Evolutionary conservation across 2,329 filamentous ascomycete species (phyloP).

Genomic region (Cladophialophora exuberans): DNA sequence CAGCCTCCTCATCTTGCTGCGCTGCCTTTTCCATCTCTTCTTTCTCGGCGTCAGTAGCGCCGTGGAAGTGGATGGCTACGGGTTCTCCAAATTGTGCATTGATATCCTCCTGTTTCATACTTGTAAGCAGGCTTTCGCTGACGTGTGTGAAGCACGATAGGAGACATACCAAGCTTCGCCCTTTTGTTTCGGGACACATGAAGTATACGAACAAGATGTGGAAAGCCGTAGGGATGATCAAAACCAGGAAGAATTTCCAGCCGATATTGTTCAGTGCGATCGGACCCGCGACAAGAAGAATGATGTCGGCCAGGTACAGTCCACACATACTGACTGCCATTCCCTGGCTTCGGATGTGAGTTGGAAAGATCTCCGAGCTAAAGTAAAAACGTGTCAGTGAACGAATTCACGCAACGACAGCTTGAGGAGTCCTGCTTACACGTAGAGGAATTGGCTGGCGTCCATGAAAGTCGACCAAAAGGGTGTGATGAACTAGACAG

Average conservation of each 20-base stretch:
- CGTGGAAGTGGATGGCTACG: slow-evolving; percentile 36
- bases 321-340: slow-evolving; percentile 31
- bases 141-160: neutral
- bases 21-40: slow-evolving; percentile 31
- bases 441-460: slow-evolving; percentile 52
- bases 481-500: slow-evolving; percentile 21
- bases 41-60: slow-evolving; percentile 36
- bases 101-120: slow-evolving; percentile 45
- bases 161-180: slow-evolving; percentile 34
- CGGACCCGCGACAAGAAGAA: slow-evolving; percentile 40
- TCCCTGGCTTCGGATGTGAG: slow-evolving; percentile 29
- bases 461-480: slow-evolving; percentile 41
- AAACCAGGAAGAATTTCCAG: slow-evolving; percentile 46
- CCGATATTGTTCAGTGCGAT: slow-evolving; percentile 39
- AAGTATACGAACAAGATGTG: slow-evolving; percentile 41
- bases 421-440: slow-evolving; percentile 49
- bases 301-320: slow-evolving; percentile 42
- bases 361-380: slow-evolving; percentile 35
- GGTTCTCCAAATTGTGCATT: slow-evolving; percentile 42
- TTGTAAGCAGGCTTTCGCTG: too few relatives aligned
- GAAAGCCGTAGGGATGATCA: slow-evolving; percentile 39
- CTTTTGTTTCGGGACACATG: slow-evolving; percentile 44
- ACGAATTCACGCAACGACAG: slow-evolving; percentile 34
- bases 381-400: slow-evolving; percentile 30
- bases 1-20: slow-evolving; percentile 18